Conservation (phyloP, 352 stramenopile genomes). For the Phytophthora europaea region DNA sequence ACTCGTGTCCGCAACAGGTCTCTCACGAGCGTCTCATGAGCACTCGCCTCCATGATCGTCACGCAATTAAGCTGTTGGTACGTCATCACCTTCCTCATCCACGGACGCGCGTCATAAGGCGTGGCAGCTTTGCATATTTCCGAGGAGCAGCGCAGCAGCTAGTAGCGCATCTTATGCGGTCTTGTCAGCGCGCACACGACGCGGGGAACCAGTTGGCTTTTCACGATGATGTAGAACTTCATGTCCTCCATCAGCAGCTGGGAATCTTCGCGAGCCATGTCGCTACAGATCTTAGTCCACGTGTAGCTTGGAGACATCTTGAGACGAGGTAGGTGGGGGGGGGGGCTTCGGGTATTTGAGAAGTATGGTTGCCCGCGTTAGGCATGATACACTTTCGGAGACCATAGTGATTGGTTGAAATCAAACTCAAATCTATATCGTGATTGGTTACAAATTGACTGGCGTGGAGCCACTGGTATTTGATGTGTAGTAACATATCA, state of each 20-base stretch:
- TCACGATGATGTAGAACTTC: slow-evolving; percentile 3
- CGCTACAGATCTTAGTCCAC: neutral
- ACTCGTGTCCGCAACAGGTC: slow-evolving; percentile 1
- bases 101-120: too few species aligned
- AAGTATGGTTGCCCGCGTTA: too few species aligned
- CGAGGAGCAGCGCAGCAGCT: too few species aligned
- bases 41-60: too few species aligned
- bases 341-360: too few species aligned
- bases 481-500: too few species aligned
- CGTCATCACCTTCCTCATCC: too few species aligned
- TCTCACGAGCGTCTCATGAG: neutral
- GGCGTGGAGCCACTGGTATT: too few species aligned
- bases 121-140: too few species aligned
- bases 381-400: neutral
- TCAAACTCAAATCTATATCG: neutral
- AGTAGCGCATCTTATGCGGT: neutral
- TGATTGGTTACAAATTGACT: neutral
- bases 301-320: neutral
- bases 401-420: neutral
- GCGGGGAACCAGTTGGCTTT: slow-evolving; percentile 9
- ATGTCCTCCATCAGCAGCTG: slow-evolving; percentile 12
- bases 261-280: slow-evolving; percentile 2
- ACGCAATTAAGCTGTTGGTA: too few species aligned
- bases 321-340: too few species aligned
- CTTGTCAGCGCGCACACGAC: neutral